These are phyloP conservation scores for Fusarium proliferatum DNA, from an alignment of 2,329 filamentous ascomycete genomes.

Conservation along the genomic window DNA sequence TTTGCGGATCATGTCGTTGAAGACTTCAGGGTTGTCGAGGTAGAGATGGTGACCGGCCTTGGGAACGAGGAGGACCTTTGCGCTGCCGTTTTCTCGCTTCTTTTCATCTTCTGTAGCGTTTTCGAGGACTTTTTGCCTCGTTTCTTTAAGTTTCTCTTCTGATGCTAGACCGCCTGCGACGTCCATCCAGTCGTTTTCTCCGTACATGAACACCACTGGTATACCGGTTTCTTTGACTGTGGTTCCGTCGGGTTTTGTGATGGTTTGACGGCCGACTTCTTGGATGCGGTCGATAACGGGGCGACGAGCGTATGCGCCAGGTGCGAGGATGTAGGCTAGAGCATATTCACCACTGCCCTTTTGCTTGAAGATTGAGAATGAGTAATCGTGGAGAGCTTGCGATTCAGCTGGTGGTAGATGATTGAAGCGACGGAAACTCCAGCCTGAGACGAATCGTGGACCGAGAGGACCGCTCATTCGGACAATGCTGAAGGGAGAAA, in stretches of 20 bases:
- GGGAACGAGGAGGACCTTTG: constrained; percentile 82
- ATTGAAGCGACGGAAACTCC: constrained; percentile 92
- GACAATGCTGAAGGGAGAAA: constrained; percentile 93
- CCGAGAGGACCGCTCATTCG: constrained; percentile 90
- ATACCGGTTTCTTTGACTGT: constrained; percentile 69
- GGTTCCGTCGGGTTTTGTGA: constrained; percentile 48
- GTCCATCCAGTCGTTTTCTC: constrained; percentile 99
- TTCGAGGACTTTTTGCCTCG: constrained; percentile 68
- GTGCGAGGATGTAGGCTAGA: constrained; percentile 90
- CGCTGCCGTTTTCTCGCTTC: constrained; percentile 78
- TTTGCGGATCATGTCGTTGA: constrained; percentile 63
- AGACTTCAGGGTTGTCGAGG: constrained; percentile 68
- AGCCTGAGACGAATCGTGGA: constrained; percentile 91
- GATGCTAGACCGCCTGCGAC: constrained; percentile 85
- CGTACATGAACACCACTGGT: constrained; percentile 94
- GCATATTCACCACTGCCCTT: constrained; percentile 94
- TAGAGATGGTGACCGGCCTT: constrained; percentile 71
- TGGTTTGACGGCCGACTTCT: constrained; percentile 80
- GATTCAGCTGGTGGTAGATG: constrained; percentile 85
- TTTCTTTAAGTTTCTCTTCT: constrained; percentile 79
- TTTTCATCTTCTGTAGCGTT: constrained; percentile 75
- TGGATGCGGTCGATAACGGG: constrained; percentile 90
- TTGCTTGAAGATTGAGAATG: constrained; percentile 93
- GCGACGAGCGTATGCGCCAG: constrained; percentile 89
- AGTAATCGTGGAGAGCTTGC: constrained; percentile 89